Percentiles rank a stretch among this genome's conserved stretches.
Evolutionary conservation across 164 flowering plant species (phyloP).

Genomic region (Liriodendron chinense): DNA sequence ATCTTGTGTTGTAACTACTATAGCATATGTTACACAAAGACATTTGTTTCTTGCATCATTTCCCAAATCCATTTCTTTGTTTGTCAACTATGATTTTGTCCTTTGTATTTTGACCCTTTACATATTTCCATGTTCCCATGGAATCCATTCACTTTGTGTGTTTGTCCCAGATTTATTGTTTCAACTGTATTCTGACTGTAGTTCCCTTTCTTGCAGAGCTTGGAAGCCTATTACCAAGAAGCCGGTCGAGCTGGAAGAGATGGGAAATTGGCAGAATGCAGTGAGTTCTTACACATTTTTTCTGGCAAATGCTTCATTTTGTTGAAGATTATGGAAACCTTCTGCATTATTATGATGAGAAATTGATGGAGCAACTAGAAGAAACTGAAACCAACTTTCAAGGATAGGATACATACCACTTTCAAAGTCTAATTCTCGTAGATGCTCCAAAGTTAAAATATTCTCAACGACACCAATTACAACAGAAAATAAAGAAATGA

Average conservation of each 20-base stretch:
- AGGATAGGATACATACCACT: too few species aligned
- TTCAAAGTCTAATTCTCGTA: too few species aligned
- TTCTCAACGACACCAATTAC: too few species aligned
- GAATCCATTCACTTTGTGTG: neutral
- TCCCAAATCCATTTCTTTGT: neutral
- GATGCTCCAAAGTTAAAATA: too few species aligned
- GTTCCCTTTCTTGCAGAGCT: constrained; percentile 40
- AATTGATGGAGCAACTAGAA: neutral
- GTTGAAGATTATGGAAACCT: neutral
- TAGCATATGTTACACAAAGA: too few species aligned
- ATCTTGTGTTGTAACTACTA: too few species aligned
- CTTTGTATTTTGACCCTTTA: neutral
- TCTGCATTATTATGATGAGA: neutral
- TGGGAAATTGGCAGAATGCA: constrained; percentile 82
- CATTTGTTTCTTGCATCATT: neutral
- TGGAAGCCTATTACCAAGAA: constrained; percentile 97
- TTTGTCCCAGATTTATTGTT: neutral
- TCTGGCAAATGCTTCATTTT: constrained; percentile 5
- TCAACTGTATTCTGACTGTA: neutral
- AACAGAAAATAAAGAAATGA: too few species aligned
- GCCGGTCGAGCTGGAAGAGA: constrained; percentile 99
- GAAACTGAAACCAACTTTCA: too few species aligned
- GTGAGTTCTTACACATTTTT: constrained; percentile 34
- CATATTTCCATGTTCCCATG: neutral
- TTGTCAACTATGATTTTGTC: neutral